These are phyloP conservation scores for Pisolithus albus DNA, from an alignment of 768 basidiomycete genomes.

Conservation along the genomic window DNA sequence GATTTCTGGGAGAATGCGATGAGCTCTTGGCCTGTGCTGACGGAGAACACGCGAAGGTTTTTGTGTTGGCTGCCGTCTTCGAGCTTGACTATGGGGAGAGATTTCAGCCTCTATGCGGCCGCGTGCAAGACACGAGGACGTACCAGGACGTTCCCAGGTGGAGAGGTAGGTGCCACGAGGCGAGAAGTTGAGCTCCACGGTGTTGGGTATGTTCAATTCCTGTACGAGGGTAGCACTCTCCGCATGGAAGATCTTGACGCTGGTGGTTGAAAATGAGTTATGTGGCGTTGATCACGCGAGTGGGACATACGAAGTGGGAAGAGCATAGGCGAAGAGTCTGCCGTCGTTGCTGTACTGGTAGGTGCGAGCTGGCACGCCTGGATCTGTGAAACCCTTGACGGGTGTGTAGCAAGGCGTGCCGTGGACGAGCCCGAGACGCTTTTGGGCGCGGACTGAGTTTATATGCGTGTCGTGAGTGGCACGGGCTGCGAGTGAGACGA, in stretches of 20 bases:
- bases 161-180: slow-evolving; percentile 90
- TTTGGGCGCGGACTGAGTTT: slow-evolving; percentile 85
- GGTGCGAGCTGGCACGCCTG: slow-evolving; percentile 67
- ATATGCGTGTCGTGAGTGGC: slow-evolving; percentile 11
- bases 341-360: slow-evolving; percentile 84
- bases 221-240: slow-evolving; percentile 66
- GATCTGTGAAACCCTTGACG: slow-evolving; percentile 54
- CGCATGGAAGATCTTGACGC: slow-evolving; percentile 72
- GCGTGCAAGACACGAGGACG: slow-evolving; percentile 24
- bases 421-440: slow-evolving; percentile 79
- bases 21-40: slow-evolving; percentile 79
- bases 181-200: slow-evolving; percentile 85
- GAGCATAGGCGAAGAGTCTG: slow-evolving; percentile 77
- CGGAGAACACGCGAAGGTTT: slow-evolving; percentile 88
- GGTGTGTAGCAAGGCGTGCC: slow-evolving; percentile 72
- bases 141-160: slow-evolving; percentile 89
- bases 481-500: slow-evolving; percentile 4
- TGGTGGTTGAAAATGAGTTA: slow-evolving; percentile 25
- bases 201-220: slow-evolving; percentile 67
- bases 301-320: slow-evolving; percentile 62
- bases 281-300: slow-evolving; percentile 8
- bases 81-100: slow-evolving; percentile 51
- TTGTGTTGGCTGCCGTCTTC: slow-evolving; percentile 90
- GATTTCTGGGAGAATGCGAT: slow-evolving; percentile 84
- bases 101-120: not conserved